Evolutionary conservation across 2,329 filamentous ascomycete genomes (phyloP), one percentile per base, ranked within the genome.

Genomic region (Calonectria multiphialidica): DNA sequence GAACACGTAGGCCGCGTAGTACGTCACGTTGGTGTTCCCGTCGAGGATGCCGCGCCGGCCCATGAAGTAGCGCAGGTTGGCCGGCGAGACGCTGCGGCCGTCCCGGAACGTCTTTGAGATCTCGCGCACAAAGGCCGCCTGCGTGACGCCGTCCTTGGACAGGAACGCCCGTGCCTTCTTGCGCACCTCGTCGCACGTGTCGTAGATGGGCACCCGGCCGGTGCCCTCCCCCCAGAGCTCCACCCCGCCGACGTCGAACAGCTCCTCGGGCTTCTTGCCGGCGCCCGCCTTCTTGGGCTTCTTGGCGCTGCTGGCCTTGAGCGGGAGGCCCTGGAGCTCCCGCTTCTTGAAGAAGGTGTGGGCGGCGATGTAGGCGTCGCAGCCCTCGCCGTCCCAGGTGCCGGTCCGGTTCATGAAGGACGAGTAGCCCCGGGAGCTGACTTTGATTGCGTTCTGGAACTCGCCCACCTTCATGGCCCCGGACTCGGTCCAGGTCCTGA

Each of bases 131-230:
- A 92, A 89, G 13, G 82, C 83, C 0, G 89, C 87, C 77, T 90
- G 86, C 0, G 87, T 90, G 63, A 90, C 82, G 50, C 82, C 82
- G 0, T 86, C 83, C 40, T 77, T 78, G 45, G 78, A 77, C 12
- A 92, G 82, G 71, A 88, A 82, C 1, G 85, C 85, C 30, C 84
- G 84, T 76, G 92, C 90, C 83, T 92, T 91, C 78, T 84, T 86
- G 57, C 90, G 87, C 16, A 92, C 79, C 63, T 89, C 88, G 74
- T 91, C 87, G 80, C 90, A 92, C 6, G 87, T 89, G 73, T 92
- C 89, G 77, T 83, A 91, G 37, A 92, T 82, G 1, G 82, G 80
- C 8, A 91, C 88, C 0, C 70, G 76, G 40, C 84, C 83, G 0
- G 80, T 77, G 0, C 84, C 85, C 79, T 92, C 89, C 15, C 87